phyloP scores from a whole-genome alignment of 2,329 filamentous ascomycete species.

The Epichloe sylvatica region DNA sequence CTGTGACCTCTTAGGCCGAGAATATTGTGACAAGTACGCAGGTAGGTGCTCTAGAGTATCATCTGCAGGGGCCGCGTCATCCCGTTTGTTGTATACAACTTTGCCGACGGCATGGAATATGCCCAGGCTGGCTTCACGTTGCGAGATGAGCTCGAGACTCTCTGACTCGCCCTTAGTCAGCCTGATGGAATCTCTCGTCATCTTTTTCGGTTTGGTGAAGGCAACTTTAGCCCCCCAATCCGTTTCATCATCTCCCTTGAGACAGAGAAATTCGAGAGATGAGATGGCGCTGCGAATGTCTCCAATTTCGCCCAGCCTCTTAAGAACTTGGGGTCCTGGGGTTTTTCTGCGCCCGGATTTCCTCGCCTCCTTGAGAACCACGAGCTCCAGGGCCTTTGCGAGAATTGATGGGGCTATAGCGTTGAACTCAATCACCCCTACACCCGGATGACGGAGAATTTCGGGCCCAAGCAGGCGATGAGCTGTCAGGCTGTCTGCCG shows the following conservation, averaged over 20 bases:
- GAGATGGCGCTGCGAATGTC: constrained; percentile 90
- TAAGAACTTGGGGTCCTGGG: constrained; percentile 66
- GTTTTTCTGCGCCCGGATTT: constrained; percentile 62
- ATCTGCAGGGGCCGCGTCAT: constrained; percentile 33
- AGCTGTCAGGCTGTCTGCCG: constrained; percentile 82
- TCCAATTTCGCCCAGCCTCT: constrained; percentile 69
- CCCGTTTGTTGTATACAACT: constrained; percentile 89
- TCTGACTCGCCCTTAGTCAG: constrained; percentile 68
- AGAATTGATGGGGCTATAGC: constrained; percentile 76
- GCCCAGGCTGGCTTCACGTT: constrained; percentile 77
- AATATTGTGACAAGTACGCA: constrained; percentile 39
- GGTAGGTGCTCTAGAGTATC: constrained; percentile 42
- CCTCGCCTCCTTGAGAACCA: constrained; percentile 74
- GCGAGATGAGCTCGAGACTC: constrained; percentile 66
- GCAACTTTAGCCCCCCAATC: constrained; percentile 64
- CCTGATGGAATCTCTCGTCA: constrained; percentile 37
- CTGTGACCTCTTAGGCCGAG: constrained; percentile 48
- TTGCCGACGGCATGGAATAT: constrained; percentile 96
- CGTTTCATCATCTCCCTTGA: constrained; percentile 61
- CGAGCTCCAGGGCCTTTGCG: constrained; percentile 65
- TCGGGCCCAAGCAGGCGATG: constrained; percentile 80
- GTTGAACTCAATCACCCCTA: constrained; percentile 82
- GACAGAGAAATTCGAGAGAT: constrained; percentile 79
- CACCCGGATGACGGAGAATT: constrained; percentile 66
- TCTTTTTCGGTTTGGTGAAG: constrained; percentile 54